Percentiles rank a stretch among this genome's conserved stretches.
These are phyloP conservation scores for Betula pendula DNA, from an alignment of 306 rosid species.

Conservation along the genomic window DNA sequence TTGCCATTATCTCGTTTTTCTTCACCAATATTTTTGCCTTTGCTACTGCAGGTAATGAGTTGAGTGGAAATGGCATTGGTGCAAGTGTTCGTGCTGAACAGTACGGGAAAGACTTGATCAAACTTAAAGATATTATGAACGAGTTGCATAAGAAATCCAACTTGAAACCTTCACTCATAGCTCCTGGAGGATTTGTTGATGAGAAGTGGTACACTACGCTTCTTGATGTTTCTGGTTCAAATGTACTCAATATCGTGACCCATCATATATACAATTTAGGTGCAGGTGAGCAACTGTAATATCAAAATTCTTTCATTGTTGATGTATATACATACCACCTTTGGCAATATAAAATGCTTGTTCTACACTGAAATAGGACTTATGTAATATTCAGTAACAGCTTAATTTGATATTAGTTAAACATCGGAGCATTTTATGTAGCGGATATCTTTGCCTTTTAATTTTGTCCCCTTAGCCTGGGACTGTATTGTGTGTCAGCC, in stretches of 20 bases:
- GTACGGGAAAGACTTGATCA: slow-evolving; percentile 80
- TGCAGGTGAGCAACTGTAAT: slow-evolving; percentile 58
- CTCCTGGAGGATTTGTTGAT: slow-evolving; percentile 90
- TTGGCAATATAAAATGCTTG: neutral
- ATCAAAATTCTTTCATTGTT: slow-evolving; percentile 14
- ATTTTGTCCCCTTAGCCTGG: neutral
- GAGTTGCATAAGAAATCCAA: slow-evolving; percentile 46
- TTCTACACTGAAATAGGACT: neutral
- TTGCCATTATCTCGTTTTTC: slow-evolving; percentile 14
- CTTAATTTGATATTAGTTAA: neutral
- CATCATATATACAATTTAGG: slow-evolving; percentile 95
- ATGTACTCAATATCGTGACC: slow-evolving; percentile 54
- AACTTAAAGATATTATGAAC: slow-evolving; percentile 51
- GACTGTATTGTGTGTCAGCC: neutral
- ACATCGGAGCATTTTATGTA: neutral
- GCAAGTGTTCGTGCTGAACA: slow-evolving; percentile 78
- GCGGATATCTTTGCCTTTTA: neutral
- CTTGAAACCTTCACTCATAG: slow-evolving; percentile 65
- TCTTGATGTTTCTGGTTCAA: slow-evolving; percentile 77
- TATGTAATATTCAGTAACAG: neutral
- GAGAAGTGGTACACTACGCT: slow-evolving; percentile 70
- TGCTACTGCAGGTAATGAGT: slow-evolving; percentile 72
- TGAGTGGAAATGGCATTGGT: slow-evolving; percentile 80
- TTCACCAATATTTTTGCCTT: slow-evolving; percentile 28
- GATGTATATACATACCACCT: neutral